Evolutionary conservation across 176 grass and related monocot genomes (phyloP).

Genomic region (Poa pratensis): DNA sequence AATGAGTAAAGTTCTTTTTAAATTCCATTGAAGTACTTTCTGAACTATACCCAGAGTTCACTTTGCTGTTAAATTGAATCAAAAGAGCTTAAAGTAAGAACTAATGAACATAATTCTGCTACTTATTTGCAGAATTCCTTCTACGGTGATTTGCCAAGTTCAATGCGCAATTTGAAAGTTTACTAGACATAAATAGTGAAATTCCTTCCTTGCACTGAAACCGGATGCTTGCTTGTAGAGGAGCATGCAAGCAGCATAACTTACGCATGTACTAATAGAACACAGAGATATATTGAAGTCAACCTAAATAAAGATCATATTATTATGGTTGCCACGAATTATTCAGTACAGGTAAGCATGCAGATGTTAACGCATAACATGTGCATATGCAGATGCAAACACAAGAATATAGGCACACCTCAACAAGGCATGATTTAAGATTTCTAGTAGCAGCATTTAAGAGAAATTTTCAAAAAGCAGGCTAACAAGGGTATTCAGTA

Average conservation of each 20-base stretch:
- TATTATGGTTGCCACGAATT: slow-evolving; percentile 10
- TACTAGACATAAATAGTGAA: slow-evolving; percentile 12
- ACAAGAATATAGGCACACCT: neutral
- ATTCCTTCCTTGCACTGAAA: slow-evolving; percentile 9
- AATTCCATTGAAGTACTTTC: slow-evolving; percentile 18
- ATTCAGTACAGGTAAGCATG: slow-evolving; percentile 26
- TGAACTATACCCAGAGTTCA: slow-evolving; percentile 5
- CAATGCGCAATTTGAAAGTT: slow-evolving; percentile 18
- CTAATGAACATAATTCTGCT: neutral
- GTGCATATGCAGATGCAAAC: slow-evolving; percentile 28
- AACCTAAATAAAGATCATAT: slow-evolving; percentile 1
- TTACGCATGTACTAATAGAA: neutral
- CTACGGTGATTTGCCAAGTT: neutral
- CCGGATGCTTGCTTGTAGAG: slow-evolving; percentile 18
- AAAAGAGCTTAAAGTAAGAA: neutral
- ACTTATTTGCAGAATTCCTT: slow-evolving; percentile 12
- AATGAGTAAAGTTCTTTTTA: neutral
- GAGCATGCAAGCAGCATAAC: neutral
- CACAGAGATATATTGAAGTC: slow-evolving; percentile 7
- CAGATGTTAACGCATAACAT: neutral
- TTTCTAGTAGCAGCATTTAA: slow-evolving; percentile 19
- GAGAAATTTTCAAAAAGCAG: neutral
- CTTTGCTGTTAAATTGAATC: neutral
- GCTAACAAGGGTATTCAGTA: neutral
- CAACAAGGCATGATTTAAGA: slow-evolving; percentile 5